These are phyloP conservation scores for Hericium alpestre DNA, from an alignment of 768 basidiomycete species.

Conservation along the genomic window DNA sequence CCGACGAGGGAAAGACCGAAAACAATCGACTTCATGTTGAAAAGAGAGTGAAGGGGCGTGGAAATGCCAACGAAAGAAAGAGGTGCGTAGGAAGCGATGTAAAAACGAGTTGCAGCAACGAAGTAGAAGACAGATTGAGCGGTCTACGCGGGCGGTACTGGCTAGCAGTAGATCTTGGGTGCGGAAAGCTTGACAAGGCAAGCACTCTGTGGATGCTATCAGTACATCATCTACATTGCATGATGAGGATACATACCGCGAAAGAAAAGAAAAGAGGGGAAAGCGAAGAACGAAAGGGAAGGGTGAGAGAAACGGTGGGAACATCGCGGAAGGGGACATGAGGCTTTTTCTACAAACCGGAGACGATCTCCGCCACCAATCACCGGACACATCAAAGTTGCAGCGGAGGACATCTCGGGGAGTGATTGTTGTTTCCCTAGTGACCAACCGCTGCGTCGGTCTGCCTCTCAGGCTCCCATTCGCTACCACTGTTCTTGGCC, in stretches of 20 bases:
- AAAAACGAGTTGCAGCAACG: constrained; percentile 20
- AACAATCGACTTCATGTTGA: constrained; percentile 54
- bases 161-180: constrained; percentile 47
- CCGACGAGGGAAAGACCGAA: constrained; percentile 48
- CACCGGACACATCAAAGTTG: neutral
- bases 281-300: constrained; percentile 27
- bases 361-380: neutral
- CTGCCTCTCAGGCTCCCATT: neutral
- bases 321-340: neutral
- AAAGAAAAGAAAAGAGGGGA: constrained; percentile 31
- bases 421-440: constrained; percentile 1
- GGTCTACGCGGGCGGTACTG: constrained; percentile 64
- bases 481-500: neutral
- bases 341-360: neutral
- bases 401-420: constrained; percentile 2
- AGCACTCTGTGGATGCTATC: constrained; percentile 27
- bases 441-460: neutral
- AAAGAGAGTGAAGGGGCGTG: constrained; percentile 29
- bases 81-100: constrained; percentile 24
- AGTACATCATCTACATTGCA: neutral
- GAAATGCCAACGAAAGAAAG: constrained; percentile 20
- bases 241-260: constrained; percentile 28
- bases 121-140: constrained; percentile 40
- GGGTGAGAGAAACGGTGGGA: constrained; percentile 18
- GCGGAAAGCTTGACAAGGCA: constrained; percentile 30